phyloP scores from a whole-genome alignment of 2,329 filamentous ascomycete species.

The Elsinoe ampelina region DNA sequence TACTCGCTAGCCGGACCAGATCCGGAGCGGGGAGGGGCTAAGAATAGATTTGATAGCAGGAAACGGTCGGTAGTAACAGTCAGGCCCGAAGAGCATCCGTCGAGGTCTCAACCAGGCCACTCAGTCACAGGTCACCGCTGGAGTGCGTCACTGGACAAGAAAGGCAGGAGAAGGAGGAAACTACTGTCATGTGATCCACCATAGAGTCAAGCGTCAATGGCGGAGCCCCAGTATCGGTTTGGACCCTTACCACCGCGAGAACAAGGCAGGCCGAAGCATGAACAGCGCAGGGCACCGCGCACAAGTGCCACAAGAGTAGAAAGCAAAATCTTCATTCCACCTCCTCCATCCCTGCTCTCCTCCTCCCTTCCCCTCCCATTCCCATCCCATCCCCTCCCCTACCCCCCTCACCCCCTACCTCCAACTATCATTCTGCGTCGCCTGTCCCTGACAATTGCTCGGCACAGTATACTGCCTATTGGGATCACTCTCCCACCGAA shows the following conservation, averaged over 20 bases:
- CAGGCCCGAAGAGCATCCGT: neutral
- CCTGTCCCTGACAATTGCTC: conserved; percentile 28
- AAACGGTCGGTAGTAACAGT: neutral
- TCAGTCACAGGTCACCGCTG: no score
- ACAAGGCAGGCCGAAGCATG: no score
- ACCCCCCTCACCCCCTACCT: conserved; percentile 14
- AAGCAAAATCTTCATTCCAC: neutral
- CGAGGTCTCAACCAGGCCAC: no score
- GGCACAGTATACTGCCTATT: conserved; percentile 36
- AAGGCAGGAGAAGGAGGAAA: no score
- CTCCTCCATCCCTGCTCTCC: neutral
- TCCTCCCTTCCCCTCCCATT: neutral
- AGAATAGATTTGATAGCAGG: neutral
- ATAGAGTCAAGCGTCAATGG: no score
- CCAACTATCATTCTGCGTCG: conserved; percentile 33
- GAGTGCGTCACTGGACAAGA: neutral
- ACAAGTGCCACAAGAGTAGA: neutral
- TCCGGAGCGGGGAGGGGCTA: no score
- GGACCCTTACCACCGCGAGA: no score
- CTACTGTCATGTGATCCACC: no score
- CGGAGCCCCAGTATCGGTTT: no score
- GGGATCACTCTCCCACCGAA: conserved; percentile 56
- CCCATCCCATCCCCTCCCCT: neutral
- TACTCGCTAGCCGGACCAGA: no score
- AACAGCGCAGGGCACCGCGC: no score